phyloP scores from a whole-genome alignment of 805 yeast species.

The Sugiyamaella qingdaonensis region DNA sequence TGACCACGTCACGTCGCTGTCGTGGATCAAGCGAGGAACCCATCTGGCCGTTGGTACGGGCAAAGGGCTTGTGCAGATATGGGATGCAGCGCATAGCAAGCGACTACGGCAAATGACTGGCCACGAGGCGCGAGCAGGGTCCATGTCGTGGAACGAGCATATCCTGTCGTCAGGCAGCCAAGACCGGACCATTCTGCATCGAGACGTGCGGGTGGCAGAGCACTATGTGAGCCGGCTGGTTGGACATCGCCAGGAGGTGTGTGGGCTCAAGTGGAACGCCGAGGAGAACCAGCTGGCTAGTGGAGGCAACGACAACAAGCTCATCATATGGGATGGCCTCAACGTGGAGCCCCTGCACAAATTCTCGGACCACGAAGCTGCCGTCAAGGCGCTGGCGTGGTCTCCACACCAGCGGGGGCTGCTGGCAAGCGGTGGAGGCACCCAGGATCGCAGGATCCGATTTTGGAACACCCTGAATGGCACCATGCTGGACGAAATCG shows the following conservation, averaged over 20 bases:
- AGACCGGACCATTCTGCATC: slow-evolving; percentile 76
- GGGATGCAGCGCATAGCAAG: slow-evolving; percentile 72
- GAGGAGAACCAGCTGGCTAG: slow-evolving; percentile 90
- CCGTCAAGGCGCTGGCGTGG: slow-evolving; percentile 96
- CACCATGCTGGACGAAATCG: slow-evolving; percentile 66
- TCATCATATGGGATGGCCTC: slow-evolving; percentile 84
- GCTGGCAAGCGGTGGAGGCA: slow-evolving; percentile 94
- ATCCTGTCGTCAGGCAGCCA: slow-evolving; percentile 82
- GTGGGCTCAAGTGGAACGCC: slow-evolving; percentile 91
- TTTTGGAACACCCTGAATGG: slow-evolving; percentile 91
- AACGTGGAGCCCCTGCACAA: slow-evolving; percentile 62
- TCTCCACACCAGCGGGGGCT: slow-evolving; percentile 95
- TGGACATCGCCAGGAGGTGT: slow-evolving; percentile 87
- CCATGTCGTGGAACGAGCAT: slow-evolving; percentile 93
- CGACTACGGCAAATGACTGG: slow-evolving; percentile 92
- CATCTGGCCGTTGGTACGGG: slow-evolving; percentile 91
- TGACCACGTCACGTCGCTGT: slow-evolving; percentile 75
- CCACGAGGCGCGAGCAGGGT: slow-evolving; percentile 76
- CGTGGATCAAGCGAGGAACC: slow-evolving; percentile 94
- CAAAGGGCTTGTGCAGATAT: slow-evolving; percentile 84
- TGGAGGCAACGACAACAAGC: slow-evolving; percentile 90
- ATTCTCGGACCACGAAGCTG: slow-evolving; percentile 84
- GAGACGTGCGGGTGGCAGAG: slow-evolving; percentile 86
- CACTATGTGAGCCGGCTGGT: slow-evolving; percentile 71
- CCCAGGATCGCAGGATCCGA: slow-evolving; percentile 85